These are phyloP conservation scores for Teratosphaeria epicoccoides DNA, from an alignment of 2,329 filamentous ascomycete genomes.

Conservation along the genomic window DNA sequence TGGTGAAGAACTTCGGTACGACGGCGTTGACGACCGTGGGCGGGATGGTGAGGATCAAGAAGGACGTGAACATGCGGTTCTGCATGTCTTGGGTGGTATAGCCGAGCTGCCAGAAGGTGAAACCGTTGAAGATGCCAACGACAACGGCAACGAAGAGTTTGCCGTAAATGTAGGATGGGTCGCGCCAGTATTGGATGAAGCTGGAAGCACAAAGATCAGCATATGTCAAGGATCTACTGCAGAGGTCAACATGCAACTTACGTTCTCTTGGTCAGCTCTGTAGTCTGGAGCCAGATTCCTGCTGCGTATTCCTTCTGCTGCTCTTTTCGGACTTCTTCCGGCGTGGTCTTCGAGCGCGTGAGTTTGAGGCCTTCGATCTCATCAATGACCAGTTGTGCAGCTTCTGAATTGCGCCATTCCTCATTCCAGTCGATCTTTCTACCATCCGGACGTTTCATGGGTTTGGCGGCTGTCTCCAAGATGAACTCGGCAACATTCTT, in stretches of 20 bases:
- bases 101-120: constrained; percentile 60
- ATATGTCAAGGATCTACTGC: no score
- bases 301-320: constrained; percentile 49
- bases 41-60: constrained; percentile 48
- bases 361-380: constrained; percentile 57
- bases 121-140: constrained; percentile 62
- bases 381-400: constrained; percentile 47
- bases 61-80: constrained; percentile 65
- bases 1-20: constrained; percentile 67
- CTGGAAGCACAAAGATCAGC: no score
- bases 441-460: constrained; percentile 42
- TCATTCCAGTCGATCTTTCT: constrained; percentile 60
- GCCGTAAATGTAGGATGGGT: constrained; percentile 65
- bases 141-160: constrained; percentile 64
- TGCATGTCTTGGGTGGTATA: constrained; percentile 59
- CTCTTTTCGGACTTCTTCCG: constrained; percentile 28
- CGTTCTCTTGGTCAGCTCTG: constrained; percentile 56
- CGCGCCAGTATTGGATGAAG: constrained; percentile 57
- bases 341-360: constrained; percentile 40
- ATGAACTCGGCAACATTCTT: constrained; percentile 60
- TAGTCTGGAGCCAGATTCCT: constrained; percentile 51
- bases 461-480: constrained; percentile 53
- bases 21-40: constrained; percentile 63
- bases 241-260: not conserved
- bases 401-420: constrained; percentile 57